Base-by-base conservation (phyloP, 2,329 filamentous ascomycete species). In the Clonostachys chloroleuca region DNA sequence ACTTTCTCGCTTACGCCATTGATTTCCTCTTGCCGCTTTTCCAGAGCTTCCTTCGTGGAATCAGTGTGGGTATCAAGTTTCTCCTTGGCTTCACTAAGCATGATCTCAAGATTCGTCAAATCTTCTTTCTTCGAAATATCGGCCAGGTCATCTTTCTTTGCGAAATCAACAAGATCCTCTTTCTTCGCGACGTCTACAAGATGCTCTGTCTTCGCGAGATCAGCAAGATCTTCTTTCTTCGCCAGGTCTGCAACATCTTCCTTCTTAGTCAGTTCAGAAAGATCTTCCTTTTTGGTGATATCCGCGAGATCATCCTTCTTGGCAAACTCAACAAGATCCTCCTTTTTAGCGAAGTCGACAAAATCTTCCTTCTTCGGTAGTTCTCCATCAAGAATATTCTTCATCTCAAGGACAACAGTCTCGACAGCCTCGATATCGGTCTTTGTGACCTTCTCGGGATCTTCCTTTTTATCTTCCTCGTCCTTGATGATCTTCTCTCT, bases 321-420 rank as follows among this genome's bases (percentile, higher is more conserved):
- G 35, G 83, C 75, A 58, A 94, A 78, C 47, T 87, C 83, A 41
- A 90, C 87, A 13, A 48, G 33, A 35, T 44, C 43, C 13, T 43
- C 47, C 18, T 17, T 42, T 20, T 45, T 41, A 43, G 40, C 39
- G 24, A 30, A 37, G 24, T 30, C 24, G 9, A 30, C 24, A 10
- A 30, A 30, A 39, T 39, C 36, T n/a, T 39, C 36, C 12, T 39
- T 39, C 36, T 39, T 39, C 7, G 36, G 36, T 7, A 39, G 5
- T n/a, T n/a, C 17, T n/a, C 14, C 47, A 41, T 91, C 86, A 9
- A 96, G 74, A 30, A 86, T 81, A 5, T 78, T 74, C 68, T 95
- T 96, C 65, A 95, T 84, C 52, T 96, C 91, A n/a, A 88, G 80
- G 34, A 91, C 88, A 40, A 92, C 78, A 1, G 89, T 78, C 53